Base-by-base conservation (phyloP, 2,329 filamentous ascomycete genomes). In the Aspergillus aculeatus region DNA sequence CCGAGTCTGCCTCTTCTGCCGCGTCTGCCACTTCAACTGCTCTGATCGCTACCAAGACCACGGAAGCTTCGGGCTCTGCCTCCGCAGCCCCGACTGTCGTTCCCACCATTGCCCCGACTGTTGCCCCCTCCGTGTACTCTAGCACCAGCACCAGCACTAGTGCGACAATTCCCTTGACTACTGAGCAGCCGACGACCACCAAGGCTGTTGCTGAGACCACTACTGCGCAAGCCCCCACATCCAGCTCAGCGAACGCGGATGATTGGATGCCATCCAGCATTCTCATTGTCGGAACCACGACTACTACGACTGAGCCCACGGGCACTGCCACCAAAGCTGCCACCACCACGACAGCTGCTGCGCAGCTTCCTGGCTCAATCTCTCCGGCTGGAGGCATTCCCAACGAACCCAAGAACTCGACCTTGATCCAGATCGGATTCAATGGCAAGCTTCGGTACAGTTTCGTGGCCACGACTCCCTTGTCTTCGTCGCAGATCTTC, bases 401-500 rank as follows among this genome's bases (percentile, higher is more conserved):
- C 21, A 61, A 78, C 4, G 74, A 81, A 19, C 89, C 91, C 0
- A 77, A 81, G 3, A 89, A 90, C 66, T 86, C 85, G 0, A 86
- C 85, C 4, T 77, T 90, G 67, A 88, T 96, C 66, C 92, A 96
- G 73, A 83, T 98, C 63, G 95, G 90, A 35, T 97, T 98, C 83
- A 80, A 86, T 55, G 89, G 87, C 70, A 84, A 85, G 1, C 83
- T 96, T 67, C 94, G 96, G 78, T 99, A 95, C 75, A 79, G 84
- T 9, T 96, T 96, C 71, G 90, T 98, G 29, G 87, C 89, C 11
- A 81, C 80, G 23, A 86, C 89, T 63, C 82, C 86, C 14, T 82
- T 88, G 64, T 90, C 92, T 19, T 89, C 91, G 5, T 86, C 86
- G 44, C 94, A 98, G 76, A 91, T 99, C 69, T 96, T 97, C 80